Conservation (phyloP, 805 yeast species). For the Lipomyces mesembrius region DNA sequence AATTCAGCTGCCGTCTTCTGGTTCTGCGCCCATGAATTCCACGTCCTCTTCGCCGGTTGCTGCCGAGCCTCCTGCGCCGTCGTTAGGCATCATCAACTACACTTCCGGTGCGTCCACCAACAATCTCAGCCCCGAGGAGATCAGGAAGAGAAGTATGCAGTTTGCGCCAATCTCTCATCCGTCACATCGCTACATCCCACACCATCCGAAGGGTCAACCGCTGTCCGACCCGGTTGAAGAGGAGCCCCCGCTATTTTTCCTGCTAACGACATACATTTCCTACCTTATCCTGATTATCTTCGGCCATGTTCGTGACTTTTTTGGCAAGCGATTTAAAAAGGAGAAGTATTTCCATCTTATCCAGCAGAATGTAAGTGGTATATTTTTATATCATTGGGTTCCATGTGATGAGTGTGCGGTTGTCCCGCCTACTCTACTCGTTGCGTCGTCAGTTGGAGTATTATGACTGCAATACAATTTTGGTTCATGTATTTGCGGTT, state of each 20-base stretch:
- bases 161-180: conserved; percentile 37
- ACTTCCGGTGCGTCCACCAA: conserved; percentile 19
- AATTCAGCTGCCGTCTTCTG: conserved; percentile 22
- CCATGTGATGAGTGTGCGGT: not conserved
- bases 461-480: not conserved
- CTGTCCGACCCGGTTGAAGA: conserved; percentile 54
- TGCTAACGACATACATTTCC: conserved; percentile 80
- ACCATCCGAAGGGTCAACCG: conserved; percentile 44
- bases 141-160: conserved; percentile 20
- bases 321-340: conserved; percentile 75
- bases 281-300: conserved; percentile 82
- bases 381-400: not conserved
- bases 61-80: conserved; percentile 11
- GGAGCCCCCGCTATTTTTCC: conserved; percentile 83
- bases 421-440: not conserved
- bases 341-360: conserved; percentile 66
- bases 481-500: not conserved
- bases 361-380: conserved; percentile 57
- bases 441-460: no score
- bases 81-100: conserved; percentile 28
- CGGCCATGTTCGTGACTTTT: conserved; percentile 89
- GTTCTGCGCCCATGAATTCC: conserved; percentile 16
- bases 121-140: conserved; percentile 20
- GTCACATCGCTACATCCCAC: conserved; percentile 29
- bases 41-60: conserved; percentile 12